Evolutionary conservation across 2,329 filamentous ascomycete genomes (phyloP).

Genomic region (Fusarium acutatum): DNA sequence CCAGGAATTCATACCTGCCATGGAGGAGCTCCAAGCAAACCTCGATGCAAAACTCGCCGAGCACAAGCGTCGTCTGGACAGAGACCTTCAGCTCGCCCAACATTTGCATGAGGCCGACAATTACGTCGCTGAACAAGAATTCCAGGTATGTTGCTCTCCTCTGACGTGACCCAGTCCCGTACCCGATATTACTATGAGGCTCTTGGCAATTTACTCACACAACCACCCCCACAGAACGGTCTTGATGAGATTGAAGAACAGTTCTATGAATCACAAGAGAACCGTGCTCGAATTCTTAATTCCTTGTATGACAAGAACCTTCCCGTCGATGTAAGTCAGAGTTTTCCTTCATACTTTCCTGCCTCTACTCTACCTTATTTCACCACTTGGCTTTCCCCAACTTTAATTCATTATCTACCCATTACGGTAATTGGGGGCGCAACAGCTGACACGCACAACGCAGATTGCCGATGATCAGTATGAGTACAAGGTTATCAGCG

Average conservation of each 20-base stretch:
- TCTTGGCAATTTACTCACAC: conserved; percentile 28
- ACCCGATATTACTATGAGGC: conserved; percentile 35
- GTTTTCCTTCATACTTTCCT: conserved; percentile 9
- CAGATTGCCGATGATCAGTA: conserved; percentile 56
- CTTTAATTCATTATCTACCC: conserved; percentile 6
- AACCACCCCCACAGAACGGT: conserved; percentile 45
- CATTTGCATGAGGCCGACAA: conserved; percentile 47
- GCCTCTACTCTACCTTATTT: conserved; percentile 4
- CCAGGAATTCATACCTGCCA: conserved; percentile 61
- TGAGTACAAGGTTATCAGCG: conserved; percentile 55
- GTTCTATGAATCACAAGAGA: conserved; percentile 57
- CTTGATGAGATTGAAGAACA: conserved; percentile 51
- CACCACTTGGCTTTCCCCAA: conserved; percentile 33
- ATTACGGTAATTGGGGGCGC: conserved; percentile 9
- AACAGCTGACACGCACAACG: conserved; percentile 30
- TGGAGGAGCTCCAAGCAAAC: conserved; percentile 55
- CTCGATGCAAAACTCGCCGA: conserved; percentile 45
- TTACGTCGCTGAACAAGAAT: conserved; percentile 48
- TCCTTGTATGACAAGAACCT: conserved; percentile 54
- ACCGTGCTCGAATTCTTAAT: conserved; percentile 56
- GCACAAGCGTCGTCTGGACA: conserved; percentile 45
- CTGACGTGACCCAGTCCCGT: conserved; percentile 24
- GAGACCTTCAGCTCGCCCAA: conserved; percentile 50
- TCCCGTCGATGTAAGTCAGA: conserved; percentile 58
- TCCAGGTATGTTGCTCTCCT: conserved; percentile 46